phyloP scores from a whole-genome alignment of 352 stramenopile species.

The Globisporangium mamillatum region DNA sequence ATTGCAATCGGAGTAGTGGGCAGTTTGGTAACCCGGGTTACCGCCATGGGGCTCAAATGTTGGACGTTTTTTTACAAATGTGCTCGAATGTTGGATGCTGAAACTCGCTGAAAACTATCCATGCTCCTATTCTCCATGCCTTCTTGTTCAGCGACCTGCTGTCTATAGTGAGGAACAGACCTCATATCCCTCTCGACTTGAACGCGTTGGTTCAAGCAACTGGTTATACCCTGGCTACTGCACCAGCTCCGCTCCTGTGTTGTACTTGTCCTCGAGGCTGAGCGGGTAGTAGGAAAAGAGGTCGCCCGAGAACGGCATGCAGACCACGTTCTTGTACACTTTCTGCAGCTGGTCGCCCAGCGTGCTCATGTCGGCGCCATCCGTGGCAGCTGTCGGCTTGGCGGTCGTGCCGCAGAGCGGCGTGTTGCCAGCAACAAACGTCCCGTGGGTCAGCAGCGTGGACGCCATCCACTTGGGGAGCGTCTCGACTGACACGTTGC shows the following conservation, averaged over 20 bases:
- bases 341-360: neutral
- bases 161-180: too few relatives aligned
- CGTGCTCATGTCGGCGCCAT: neutral
- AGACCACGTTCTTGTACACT: conserved; percentile 6
- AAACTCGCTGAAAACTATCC: too few relatives aligned
- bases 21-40: too few relatives aligned
- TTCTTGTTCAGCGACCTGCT: too few relatives aligned
- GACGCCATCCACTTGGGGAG: conserved; percentile 6
- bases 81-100: too few relatives aligned
- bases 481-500: conserved; percentile 3
- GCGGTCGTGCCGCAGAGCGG: conserved; percentile 8
- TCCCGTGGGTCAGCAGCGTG: neutral
- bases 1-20: too few relatives aligned
- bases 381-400: neutral
- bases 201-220: too few relatives aligned
- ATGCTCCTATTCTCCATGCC: too few relatives aligned
- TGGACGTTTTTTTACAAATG: too few relatives aligned
- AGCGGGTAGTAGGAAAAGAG: conserved; percentile 14
- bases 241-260: neutral
- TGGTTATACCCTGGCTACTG: too few relatives aligned
- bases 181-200: too few relatives aligned
- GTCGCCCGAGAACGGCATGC: conserved; percentile 3
- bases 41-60: too few relatives aligned
- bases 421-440: neutral
- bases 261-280: conserved; percentile 13